Evolutionary conservation across 176 grass and related monocot genomes (phyloP), one percentile per base, ranked within the genome.

Genomic region (Oryza australiensis): DNA sequence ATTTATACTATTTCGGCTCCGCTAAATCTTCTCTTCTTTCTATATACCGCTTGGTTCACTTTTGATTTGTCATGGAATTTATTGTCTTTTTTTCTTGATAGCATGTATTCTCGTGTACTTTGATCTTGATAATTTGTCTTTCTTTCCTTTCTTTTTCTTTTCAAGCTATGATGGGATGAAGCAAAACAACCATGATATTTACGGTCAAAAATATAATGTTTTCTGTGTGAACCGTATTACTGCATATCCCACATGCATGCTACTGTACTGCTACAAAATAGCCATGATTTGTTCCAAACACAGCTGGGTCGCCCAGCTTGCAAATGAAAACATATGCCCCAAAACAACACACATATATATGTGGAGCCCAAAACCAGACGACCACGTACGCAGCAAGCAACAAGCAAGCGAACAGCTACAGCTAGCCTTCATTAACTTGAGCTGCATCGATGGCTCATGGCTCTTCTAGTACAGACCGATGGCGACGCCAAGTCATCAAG

Each of bases 231-330:
- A 67, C 33, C 22, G 63, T 23, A 68, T 29, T 64, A 2, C 30
- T 45, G 9, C 33, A 69, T 33, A 55, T 22, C 7, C 5, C 49
- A 55, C 49, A 22, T 55, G 18, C 49, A 55, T 22, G 49, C 12
- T 13, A 30, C 73, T 42, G 66, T 71, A 33, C 20, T 28, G 28
- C 24, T 62, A 29, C 55, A 60, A 60, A 24, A 16, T 62, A 43
- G n/a, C 7, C 4, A 32, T 9, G 6, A 51, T 45, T 45, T 79
- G 75, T 85, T 79, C 41, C 12, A 65, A 79, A 65, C 75, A 79
- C 75, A 79, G 75, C 55, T 78, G 83, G 53, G n/a, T 3, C 23
- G 59, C 38, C 75, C 28, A 85, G 6, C 20, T 59, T 64, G 66
- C 32, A 32, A 42, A 51, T 27, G 13, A 79, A 23, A 83, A 45